Base-by-base conservation (phyloP, 1,284 basidiomycete species). In the Austropuccinia psidii region DNA sequence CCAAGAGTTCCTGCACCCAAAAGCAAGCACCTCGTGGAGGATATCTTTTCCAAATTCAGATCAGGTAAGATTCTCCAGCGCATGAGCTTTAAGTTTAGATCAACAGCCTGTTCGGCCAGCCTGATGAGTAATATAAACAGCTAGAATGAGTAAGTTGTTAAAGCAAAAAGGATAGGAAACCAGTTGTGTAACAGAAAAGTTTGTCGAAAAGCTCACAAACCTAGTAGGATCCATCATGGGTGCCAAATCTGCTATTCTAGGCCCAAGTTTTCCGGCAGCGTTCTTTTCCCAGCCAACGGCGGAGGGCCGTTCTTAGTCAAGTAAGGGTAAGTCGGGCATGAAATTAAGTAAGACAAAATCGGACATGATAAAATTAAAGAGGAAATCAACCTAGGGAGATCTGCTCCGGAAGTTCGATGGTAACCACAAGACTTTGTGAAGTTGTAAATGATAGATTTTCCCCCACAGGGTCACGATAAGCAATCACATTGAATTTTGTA, bases 281-380 rank as follows among this genome's bases (percentile, higher is more conserved):
- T 94, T 94, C 82, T 91, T 90, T 83, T 98, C 94, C 96, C 95
- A 98, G 0, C 95, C 95, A 0, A 96, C 90, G 0, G 89, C 89
- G 15, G 82, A 81, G 0, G 89, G 89, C 45, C 83, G 84, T 37
- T 70, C 77, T 65, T 27, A 50, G 52, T 19, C 8, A 39, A 37
- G n/a, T 37, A 24, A 45, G 31, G 43, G 0, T 17, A n/a, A 8
- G 19, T 9, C 8, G 29, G 15, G 4, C 4, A 65, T 43, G 31
- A 58, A 33, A 57, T 39, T 74, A 77, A 37, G 33, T n/a, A 64
- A 50, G 49, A 27, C 27, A 64, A 47, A 27, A 45, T 4, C 35
- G 33, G 17, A 8, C 41, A 21, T 24, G 13, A 52, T 11, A 9
- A 43, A 45, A 6, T 43, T 0, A 35, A 2, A 54, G 11, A 13